Evolutionary conservation across 2,329 filamentous ascomycete species (phyloP).

Genomic region (Aspergillus sp.): DNA sequence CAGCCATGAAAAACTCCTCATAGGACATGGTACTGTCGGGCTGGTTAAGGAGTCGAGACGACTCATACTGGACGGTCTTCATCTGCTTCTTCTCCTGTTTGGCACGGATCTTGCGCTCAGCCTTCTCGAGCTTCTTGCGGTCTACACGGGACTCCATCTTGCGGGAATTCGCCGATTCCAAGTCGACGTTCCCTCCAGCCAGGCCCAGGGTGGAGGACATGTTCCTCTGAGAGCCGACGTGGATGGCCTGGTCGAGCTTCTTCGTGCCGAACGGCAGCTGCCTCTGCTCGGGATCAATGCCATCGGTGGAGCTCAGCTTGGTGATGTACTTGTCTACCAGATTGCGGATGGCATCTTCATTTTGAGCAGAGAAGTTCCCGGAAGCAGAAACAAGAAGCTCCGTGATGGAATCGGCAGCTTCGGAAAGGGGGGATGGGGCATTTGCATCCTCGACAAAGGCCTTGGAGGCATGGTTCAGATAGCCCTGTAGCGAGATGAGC

Average conservation of each 20-base stretch:
- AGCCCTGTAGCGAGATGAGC: constrained; percentile 46
- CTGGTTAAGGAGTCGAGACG: constrained; percentile 77
- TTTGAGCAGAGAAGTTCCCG: constrained; percentile 61
- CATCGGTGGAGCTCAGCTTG: constrained; percentile 66
- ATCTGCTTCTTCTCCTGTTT: constrained; percentile 98
- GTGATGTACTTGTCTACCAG: constrained; percentile 86
- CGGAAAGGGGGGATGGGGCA: constrained; percentile 65
- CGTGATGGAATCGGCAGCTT: constrained; percentile 77
- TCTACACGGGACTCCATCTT: constrained; percentile 98
- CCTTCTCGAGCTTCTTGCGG: constrained; percentile 97
- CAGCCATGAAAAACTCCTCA: constrained; percentile 99
- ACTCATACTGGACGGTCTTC: constrained; percentile 97
- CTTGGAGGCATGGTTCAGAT: constrained; percentile 85
- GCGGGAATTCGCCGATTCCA: constrained; percentile 83
- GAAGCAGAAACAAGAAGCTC: constrained; percentile 89
- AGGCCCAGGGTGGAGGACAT: constrained; percentile 93
- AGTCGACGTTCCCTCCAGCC: constrained; percentile 71
- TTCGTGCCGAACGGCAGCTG: constrained; percentile 67
- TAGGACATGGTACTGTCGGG: constrained; percentile 80
- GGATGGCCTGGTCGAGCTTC: constrained; percentile 86
- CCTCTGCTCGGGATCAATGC: constrained; percentile 54
- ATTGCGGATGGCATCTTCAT: constrained; percentile 68
- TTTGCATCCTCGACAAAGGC: constrained; percentile 64
- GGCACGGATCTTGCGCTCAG: constrained; percentile 90
- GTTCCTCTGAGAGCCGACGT: constrained; percentile 87